Base-by-base conservation (phyloP, 179 eudicot genomes). In the Sideroxylon spinosum region DNA sequence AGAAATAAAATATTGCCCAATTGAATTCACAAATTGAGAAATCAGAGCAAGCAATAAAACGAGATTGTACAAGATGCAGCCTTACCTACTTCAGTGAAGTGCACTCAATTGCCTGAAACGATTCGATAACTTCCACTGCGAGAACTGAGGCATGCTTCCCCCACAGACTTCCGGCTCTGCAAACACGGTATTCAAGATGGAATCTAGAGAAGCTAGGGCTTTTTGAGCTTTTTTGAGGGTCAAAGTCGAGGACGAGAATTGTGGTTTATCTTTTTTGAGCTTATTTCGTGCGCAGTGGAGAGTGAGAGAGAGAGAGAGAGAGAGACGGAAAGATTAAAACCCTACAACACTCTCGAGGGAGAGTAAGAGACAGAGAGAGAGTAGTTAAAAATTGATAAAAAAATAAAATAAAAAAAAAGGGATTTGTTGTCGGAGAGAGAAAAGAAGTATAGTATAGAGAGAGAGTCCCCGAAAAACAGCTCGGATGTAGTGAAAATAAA, bases 251-350 rank as follows among this genome's bases (percentile, higher is more conserved):
- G 0, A 52, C 23, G 69, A 19, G 17, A 57, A 44, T 22, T 16
- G 66, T 28, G 63, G 28, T 0, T 20, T 14, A 67, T 79, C 28
- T 82, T 79, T 82, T 87, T 87, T 12, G 78, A 81, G 71, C 22
- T 82, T 1, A 78, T 52, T 22, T 32, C 82, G 76, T 85, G 28
- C 80, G 76, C 87, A 48, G 85, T n/a, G n/a, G n/a, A n/a, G n/a
- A n/a, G 44, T 37, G 3, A 37, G 44, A 37, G 44, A 37, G 44
- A 37, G 85, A 37, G 44, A 37, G 55, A 83, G 81, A 83, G 86
- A 81, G 75, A 83, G 77, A 32, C 7, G 11, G 7, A 19, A 19
- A 76, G 62, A 64, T 76, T 2, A 76, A 65, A 76, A 76, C 71
- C 78, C 78, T 76, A 76, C 62, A 49, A 32, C 49, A 50, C 62